These are phyloP conservation scores for Chondrus crispus DNA, from an alignment of 23 red algal genomes.

Conservation along the genomic window DNA sequence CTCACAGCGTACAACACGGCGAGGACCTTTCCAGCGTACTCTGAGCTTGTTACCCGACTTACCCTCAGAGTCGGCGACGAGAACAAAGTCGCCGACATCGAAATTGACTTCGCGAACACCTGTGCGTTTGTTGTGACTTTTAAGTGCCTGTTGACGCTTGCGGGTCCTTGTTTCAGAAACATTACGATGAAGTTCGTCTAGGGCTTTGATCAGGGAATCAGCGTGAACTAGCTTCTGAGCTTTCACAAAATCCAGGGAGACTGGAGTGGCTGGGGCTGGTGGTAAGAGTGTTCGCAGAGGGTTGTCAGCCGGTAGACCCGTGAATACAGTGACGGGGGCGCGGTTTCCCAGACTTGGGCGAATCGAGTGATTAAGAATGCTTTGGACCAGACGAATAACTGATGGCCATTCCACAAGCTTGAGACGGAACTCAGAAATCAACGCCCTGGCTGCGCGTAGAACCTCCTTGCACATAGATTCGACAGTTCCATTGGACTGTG, in stretches of 20 bases:
- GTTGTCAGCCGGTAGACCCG: not conserved
- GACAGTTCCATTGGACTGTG: not conserved
- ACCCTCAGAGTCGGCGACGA: not conserved
- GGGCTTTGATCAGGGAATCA: not conserved
- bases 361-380: not conserved
- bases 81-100: conserved; percentile 7
- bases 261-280: not conserved
- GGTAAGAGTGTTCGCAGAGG: not conserved
- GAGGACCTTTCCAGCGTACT: not conserved
- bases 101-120: not conserved
- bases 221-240: not conserved
- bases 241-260: not conserved
- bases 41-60: not conserved
- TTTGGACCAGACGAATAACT: not conserved
- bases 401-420: not conserved
- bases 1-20: not conserved
- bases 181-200: not conserved
- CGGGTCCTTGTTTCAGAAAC: not conserved
- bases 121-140: not conserved
- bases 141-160: not conserved
- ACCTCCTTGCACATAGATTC: not conserved
- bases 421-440: not conserved
- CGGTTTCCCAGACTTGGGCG: not conserved
- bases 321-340: not conserved
- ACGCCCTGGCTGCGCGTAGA: not conserved